phyloP scores from a whole-genome alignment of 2,329 filamentous ascomycete species.

The Trichoderma endophyticum region DNA sequence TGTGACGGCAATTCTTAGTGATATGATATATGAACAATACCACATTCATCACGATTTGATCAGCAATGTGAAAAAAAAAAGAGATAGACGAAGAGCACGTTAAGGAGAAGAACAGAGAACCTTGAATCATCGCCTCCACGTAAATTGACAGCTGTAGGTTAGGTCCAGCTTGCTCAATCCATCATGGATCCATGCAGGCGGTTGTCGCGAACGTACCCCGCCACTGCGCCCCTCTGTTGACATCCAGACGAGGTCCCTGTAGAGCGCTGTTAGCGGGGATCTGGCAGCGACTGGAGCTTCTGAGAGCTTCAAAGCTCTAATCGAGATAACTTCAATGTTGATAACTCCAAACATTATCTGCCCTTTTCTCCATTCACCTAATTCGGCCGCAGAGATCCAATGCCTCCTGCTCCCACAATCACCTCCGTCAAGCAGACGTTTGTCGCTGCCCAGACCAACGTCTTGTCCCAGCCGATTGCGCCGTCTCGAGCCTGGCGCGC shows the following conservation, averaged over 20 bases:
- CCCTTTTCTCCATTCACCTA: not conserved
- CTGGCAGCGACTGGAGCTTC: not conserved
- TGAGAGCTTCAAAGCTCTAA: not conserved
- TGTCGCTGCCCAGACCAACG: slow-evolving; percentile 58
- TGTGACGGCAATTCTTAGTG: no score
- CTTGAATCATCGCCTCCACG: no score
- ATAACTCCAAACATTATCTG: not conserved
- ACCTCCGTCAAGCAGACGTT: slow-evolving; percentile 63
- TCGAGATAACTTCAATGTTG: not conserved
- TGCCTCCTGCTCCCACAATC: slow-evolving; percentile 47
- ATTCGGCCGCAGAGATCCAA: not conserved
- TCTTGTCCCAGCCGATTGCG: slow-evolving; percentile 57
- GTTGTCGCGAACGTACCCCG: not conserved
- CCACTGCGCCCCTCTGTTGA: not conserved
- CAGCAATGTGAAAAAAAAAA: no score
- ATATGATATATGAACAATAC: no score
- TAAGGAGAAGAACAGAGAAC: no score
- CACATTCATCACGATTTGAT: no score
- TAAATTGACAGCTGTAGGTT: not conserved
- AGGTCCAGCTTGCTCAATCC: not conserved
- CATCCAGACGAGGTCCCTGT: not conserved
- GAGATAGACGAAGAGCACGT: no score
- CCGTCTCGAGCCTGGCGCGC: slow-evolving; percentile 54
- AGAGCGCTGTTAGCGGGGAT: not conserved
- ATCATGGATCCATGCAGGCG: not conserved